Conservation (phyloP, 192 early-diverging fungal genomes). For the Coemansia sp. region DNA sequence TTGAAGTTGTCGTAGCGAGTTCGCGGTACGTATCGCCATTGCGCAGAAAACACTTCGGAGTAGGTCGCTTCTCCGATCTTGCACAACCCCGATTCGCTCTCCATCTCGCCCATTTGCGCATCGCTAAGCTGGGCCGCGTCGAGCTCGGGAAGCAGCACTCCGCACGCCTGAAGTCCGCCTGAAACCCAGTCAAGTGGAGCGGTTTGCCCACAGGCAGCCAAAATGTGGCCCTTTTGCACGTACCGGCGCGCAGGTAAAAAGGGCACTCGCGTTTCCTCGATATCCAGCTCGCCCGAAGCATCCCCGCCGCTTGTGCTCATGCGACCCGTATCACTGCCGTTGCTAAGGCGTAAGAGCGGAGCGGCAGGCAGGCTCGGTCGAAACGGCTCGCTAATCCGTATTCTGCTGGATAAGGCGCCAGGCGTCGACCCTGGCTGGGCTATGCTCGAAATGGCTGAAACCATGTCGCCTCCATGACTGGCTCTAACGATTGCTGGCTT, state of each 20-base stretch:
- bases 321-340: conserved; percentile 4
- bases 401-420: background rate
- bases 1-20: conserved; percentile 54
- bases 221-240: conserved; percentile 51
- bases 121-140: conserved; percentile 23
- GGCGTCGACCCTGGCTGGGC: conserved; percentile 1
- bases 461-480: background rate
- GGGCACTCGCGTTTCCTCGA: conserved; percentile 53
- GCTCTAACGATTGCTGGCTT: background rate
- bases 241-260: conserved; percentile 52
- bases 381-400: background rate
- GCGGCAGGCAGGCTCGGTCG: conserved; percentile 10
- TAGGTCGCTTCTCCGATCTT: conserved; percentile 90
- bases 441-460: background rate
- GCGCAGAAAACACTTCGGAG: conserved; percentile 75
- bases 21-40: conserved; percentile 47
- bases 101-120: conserved; percentile 43
- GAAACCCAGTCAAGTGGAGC: conserved; percentile 54
- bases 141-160: conserved; percentile 37
- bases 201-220: conserved; percentile 52
- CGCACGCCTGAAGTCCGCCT: conserved; percentile 48
- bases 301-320: conserved; percentile 21
- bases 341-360: conserved; percentile 17
- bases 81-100: conserved; percentile 44
- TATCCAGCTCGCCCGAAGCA: conserved; percentile 23